phyloP scores from a whole-genome alignment of 129 eudicot species.

The Glebionis coronaria region DNA sequence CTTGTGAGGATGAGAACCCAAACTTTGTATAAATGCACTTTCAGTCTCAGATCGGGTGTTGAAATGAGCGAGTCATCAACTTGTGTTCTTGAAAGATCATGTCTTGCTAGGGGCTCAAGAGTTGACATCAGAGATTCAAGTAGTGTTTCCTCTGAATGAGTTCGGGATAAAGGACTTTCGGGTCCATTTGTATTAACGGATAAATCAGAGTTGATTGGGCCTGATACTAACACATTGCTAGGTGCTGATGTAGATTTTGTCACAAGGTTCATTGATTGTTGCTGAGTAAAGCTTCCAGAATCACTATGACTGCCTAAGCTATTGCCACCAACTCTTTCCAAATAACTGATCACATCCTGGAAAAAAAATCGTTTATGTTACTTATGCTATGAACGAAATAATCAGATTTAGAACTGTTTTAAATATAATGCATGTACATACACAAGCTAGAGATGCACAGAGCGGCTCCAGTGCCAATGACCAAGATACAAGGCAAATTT shows the following conservation, averaged over 20 bases:
- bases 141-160: constrained; percentile 77
- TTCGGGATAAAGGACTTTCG: constrained; percentile 69
- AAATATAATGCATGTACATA: neutral
- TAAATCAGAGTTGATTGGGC: constrained; percentile 48
- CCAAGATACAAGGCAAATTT: too few species aligned
- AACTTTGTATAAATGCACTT: constrained; percentile 78
- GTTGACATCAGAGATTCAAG: constrained; percentile 63
- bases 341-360: constrained; percentile 79
- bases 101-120: constrained; percentile 55
- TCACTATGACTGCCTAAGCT: constrained; percentile 55
- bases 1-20: constrained; percentile 65
- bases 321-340: constrained; percentile 63
- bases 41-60: constrained; percentile 53
- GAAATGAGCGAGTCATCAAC: constrained; percentile 55
- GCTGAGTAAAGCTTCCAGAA: constrained; percentile 55
- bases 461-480: too few species aligned
- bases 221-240: constrained; percentile 42
- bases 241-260: constrained; percentile 60
- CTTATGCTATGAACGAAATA: neutral
- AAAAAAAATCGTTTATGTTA: neutral
- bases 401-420: constrained; percentile 5
- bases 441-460: neutral
- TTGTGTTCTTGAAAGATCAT: constrained; percentile 47
- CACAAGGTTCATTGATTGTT: constrained; percentile 35
- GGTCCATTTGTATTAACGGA: constrained; percentile 39